phyloP scores from a whole-genome alignment of 345 rosid species.

The Lepidium sativum region DNA sequence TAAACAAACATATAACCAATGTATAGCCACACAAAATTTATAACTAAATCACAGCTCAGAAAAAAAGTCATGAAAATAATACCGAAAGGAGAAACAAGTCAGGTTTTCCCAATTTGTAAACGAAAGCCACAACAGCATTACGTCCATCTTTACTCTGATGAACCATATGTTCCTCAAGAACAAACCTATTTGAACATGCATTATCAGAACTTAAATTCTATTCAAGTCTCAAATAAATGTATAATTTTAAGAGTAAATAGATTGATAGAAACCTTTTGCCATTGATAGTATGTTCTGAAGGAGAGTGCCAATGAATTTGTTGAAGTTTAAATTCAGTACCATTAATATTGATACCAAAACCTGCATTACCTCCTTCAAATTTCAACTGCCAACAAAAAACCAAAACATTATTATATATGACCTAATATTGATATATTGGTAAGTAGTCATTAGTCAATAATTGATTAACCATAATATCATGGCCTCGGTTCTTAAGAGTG shows the following conservation, averaged over 20 bases:
- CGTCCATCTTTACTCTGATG: slow-evolving; percentile 43
- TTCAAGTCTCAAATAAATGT: background rate
- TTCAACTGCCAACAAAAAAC: slow-evolving; percentile 13
- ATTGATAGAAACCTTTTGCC: slow-evolving; percentile 39
- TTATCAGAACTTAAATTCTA: background rate
- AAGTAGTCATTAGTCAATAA: background rate
- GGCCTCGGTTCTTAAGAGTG: slow-evolving; percentile 70
- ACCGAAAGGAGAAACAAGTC: slow-evolving; percentile 54
- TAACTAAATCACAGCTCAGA: too few species aligned
- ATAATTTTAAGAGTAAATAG: background rate
- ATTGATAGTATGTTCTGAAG: slow-evolving; percentile 69
- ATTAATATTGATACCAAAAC: slow-evolving; percentile 41
- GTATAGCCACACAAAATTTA: too few species aligned
- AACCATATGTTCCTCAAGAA: slow-evolving; percentile 70
- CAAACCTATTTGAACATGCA: slow-evolving; percentile 12
- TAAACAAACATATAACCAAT: too few species aligned
- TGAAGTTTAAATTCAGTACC: slow-evolving; percentile 42
- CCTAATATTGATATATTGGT: background rate
- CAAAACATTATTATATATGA: background rate
- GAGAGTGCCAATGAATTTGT: slow-evolving; percentile 78
- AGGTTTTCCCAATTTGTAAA: slow-evolving; percentile 47
- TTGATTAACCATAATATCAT: slow-evolving; percentile 59
- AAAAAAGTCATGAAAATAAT: too few species aligned
- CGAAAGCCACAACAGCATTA: slow-evolving; percentile 39
- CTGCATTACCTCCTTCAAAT: slow-evolving; percentile 45